Evolutionary conservation across 257 asterid genomes (phyloP).

Genomic region (Scutellaria baicalensis): DNA sequence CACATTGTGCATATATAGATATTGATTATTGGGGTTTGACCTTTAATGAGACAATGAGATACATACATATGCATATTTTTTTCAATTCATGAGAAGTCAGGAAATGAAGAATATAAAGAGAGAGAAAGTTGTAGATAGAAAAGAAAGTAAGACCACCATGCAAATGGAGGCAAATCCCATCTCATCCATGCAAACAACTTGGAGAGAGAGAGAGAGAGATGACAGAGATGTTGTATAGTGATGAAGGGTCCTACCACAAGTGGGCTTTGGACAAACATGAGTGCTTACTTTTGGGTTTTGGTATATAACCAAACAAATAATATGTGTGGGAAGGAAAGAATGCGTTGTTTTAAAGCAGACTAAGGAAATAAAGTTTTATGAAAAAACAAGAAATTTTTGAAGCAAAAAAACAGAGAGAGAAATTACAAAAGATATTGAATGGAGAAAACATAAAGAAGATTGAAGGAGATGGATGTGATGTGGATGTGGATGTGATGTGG

Average conservation of each 20-base stretch:
- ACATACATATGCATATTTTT: not conserved
- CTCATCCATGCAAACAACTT: conserved; percentile 30
- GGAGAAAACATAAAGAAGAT: not conserved
- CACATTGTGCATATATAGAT: not conserved
- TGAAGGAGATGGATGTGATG: too few relatives aligned
- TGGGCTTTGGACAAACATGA: conserved; percentile 53
- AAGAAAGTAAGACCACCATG: conserved; percentile 23
- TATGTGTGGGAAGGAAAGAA: conserved; percentile 60
- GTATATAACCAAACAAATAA: conserved; percentile 30
- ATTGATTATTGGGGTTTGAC: conserved; percentile 23
- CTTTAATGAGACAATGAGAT: conserved; percentile 8
- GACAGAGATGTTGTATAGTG: conserved; percentile 22
- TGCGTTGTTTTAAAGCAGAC: conserved; percentile 79
- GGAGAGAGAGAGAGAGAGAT: conserved; percentile 10
- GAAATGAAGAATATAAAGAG: conserved; percentile 8
- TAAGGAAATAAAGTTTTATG: not conserved
- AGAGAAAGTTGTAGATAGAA: conserved; percentile 5
- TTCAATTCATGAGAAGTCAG: not conserved
- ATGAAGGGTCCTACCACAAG: conserved; percentile 47
- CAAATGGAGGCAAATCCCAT: conserved; percentile 25
- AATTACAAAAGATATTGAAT: not conserved
- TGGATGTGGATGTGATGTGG: conserved; percentile 24
- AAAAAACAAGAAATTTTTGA: not conserved
- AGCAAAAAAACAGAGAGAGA: not conserved
- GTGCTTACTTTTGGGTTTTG: conserved; percentile 65